Evolutionary conservation across 140 eudicot genomes (phyloP), one percentile per base, ranked within the genome.

Genomic region (Bidens hawaiensis): DNA sequence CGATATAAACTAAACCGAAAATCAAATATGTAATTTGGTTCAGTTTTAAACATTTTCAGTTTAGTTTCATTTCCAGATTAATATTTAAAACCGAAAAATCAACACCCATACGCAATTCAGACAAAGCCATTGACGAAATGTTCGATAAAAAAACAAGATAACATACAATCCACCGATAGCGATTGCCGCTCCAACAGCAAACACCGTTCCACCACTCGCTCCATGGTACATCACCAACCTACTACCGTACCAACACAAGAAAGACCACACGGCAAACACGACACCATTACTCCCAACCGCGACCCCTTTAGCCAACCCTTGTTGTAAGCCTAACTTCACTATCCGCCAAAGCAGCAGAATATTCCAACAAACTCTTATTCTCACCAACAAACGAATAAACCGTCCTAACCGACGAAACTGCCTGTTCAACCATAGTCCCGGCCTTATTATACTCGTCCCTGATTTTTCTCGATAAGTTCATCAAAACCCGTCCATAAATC

Each of bases 221-320:
- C 87, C 84, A 62, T 90, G 87, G 71, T 90, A 81, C 90, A 90
- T 86, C 27, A 90, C 90, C 81, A 90, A 27, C 67, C 89, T 61
- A 59, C 95, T 86, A 21, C 95, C 95, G 27, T 81, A 86, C 74
- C 83, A 90, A 12, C 80, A 69, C 78, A 83, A 33, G 47, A 86
- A 86, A 9, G 95, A 64, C 91, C 85, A 87, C 1, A 81, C 76
- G 0, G 80, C 80, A 43, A 65, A 87, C 1, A 65, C 73, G 12
- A 87, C 27, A 17, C 91, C 82, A 2, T 72, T 78, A 64, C 83
- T 80, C 0, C 95, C 95, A 25, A 87, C 57, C 3, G 88, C 81
- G 38, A 87, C 34, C 0, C 95, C 95, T 73, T 87, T 87, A 17
- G 88, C 91, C 59, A 87, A 55, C 8, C 95, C 95, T 60, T 83